Evolutionary conservation across 805 yeast genomes (phyloP).

Genomic region (Saccharomycopsis oosterbeekiorum): DNA sequence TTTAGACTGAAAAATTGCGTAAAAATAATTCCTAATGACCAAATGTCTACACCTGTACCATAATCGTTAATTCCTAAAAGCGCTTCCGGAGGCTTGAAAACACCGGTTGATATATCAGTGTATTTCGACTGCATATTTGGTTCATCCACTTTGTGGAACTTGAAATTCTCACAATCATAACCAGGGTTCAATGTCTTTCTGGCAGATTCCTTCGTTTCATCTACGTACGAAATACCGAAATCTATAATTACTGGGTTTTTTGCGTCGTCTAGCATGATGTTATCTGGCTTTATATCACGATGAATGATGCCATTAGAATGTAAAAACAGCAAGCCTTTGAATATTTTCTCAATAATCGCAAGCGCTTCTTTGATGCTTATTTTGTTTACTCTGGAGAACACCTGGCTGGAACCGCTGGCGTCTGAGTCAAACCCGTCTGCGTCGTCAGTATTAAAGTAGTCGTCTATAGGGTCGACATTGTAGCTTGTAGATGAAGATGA

Average conservation of each 20-base stretch:
- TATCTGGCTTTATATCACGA: slow-evolving; percentile 66
- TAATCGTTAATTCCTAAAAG: slow-evolving; percentile 52
- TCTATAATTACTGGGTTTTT: slow-evolving; percentile 39
- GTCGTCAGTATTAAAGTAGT: slow-evolving; percentile 18
- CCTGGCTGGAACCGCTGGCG: slow-evolving; percentile 4
- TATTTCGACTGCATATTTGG: slow-evolving; percentile 5
- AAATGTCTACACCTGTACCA: slow-evolving; percentile 49
- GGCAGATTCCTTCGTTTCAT: slow-evolving; percentile 15
- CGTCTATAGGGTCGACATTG: slow-evolving; percentile 8
- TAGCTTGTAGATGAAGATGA: background rate
- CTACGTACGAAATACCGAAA: slow-evolving; percentile 52
- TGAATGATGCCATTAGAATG: slow-evolving; percentile 61
- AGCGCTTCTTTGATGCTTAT: slow-evolving; percentile 9
- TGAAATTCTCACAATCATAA: background rate
- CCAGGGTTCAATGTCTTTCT: background rate
- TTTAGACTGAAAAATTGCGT: slow-evolving; percentile 39
- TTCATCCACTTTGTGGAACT: slow-evolving; percentile 1
- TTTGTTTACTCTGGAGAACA: slow-evolving; percentile 9
- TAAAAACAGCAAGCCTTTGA: slow-evolving; percentile 39
- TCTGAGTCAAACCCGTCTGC: slow-evolving; percentile 4
- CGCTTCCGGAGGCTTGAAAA: slow-evolving; percentile 67
- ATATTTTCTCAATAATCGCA: slow-evolving; percentile 28
- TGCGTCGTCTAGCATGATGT: slow-evolving; percentile 36
- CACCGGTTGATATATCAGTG: slow-evolving; percentile 42
- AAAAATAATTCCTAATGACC: slow-evolving; percentile 60